A percentile compares a stretch with the other conserved stretches of the same genome.
These are phyloP conservation scores for Leptographium flavum DNA, from an alignment of 2,329 filamentous ascomycete species.

Conservation along the genomic window DNA sequence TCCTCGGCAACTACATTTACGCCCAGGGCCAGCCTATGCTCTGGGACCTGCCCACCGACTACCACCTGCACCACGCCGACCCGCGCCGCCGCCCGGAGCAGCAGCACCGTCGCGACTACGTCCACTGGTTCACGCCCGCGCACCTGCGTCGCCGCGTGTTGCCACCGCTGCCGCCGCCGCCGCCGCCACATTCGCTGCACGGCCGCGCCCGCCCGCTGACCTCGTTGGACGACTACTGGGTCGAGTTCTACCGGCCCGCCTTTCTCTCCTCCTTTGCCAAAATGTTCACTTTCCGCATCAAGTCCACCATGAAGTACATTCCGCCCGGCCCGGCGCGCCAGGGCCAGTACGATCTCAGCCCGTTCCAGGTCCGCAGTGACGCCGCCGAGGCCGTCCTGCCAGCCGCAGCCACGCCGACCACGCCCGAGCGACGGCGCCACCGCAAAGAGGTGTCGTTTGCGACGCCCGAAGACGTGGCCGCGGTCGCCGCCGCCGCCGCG, in stretches of 20 bases:
- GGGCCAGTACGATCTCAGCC: constrained; percentile 69
- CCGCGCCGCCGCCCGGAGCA: constrained; percentile 53
- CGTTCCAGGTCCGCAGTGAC: constrained; percentile 60
- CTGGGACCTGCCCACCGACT: constrained; percentile 90
- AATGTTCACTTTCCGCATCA: constrained; percentile 86
- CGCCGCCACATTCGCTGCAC: constrained; percentile 13
- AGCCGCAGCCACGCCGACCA: constrained; percentile 48
- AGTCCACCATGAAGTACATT: constrained; percentile 73
- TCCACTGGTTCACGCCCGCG: constrained; percentile 72
- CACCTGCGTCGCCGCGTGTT: constrained; percentile 51
- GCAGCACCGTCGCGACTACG: constrained; percentile 49
- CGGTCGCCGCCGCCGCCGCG: too few relatives aligned
- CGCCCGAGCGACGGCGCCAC: constrained; percentile 27
- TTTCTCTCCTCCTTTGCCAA: constrained; percentile 82
- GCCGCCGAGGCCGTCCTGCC: constrained; percentile 64
- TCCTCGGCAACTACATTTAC: constrained; percentile 91
- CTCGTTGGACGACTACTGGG: constrained; percentile 87
- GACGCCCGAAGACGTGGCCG: constrained; percentile 36
- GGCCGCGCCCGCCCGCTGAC: constrained; percentile 29
- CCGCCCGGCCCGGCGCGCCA: constrained; percentile 59
- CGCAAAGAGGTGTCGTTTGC: constrained; percentile 58
- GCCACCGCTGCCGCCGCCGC: constrained; percentile 24
- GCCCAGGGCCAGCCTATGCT: constrained; percentile 80
- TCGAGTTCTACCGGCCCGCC: constrained; percentile 87
- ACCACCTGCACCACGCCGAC: constrained; percentile 85